Conservation (phyloP, 768 basidiomycete genomes). For the Lepiota subincarnata region DNA sequence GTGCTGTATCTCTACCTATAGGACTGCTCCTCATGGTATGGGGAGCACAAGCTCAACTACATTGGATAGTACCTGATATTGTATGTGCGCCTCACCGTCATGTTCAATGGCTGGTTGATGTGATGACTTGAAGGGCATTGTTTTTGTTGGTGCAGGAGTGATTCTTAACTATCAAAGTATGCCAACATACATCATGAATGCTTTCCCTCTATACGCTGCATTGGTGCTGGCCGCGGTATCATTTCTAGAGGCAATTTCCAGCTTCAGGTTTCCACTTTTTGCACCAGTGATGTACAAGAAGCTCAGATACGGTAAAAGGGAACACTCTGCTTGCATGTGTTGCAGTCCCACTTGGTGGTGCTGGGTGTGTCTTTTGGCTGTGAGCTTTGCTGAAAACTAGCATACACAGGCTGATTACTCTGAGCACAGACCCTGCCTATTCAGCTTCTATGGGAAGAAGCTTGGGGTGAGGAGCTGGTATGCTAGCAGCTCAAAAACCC, state of each 20-base stretch:
- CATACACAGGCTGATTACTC: background rate
- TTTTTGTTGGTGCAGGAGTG: slow-evolving; percentile 49
- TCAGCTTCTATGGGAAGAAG: slow-evolving; percentile 31
- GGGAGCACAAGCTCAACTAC: slow-evolving; percentile 50
- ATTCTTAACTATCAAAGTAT: slow-evolving; percentile 59
- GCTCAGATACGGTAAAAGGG: slow-evolving; percentile 68
- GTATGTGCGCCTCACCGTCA: slow-evolving; percentile 29
- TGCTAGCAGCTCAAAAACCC: slow-evolving; percentile 28
- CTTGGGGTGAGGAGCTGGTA: slow-evolving; percentile 47
- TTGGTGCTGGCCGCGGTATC: slow-evolving; percentile 67
- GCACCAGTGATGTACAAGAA: slow-evolving; percentile 61
- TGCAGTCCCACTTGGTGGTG: slow-evolving; percentile 58
- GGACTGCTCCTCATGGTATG: slow-evolving; percentile 72
- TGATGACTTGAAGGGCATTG: slow-evolving; percentile 44
- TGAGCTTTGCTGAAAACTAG: background rate
- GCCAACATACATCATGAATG: slow-evolving; percentile 65
- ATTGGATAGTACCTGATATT: slow-evolving; percentile 72
- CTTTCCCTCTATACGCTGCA: slow-evolving; percentile 63
- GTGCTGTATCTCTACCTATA: slow-evolving; percentile 54
- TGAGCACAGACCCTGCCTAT: slow-evolving; percentile 30
- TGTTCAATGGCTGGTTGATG: background rate
- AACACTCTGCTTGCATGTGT: slow-evolving; percentile 58
- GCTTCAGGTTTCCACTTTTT: slow-evolving; percentile 76
- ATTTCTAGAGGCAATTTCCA: slow-evolving; percentile 58
- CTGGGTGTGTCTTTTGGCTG: slow-evolving; percentile 36